phyloP scores from a whole-genome alignment of 352 stramenopile species.

The Aphanomyces stellatus region DNA sequence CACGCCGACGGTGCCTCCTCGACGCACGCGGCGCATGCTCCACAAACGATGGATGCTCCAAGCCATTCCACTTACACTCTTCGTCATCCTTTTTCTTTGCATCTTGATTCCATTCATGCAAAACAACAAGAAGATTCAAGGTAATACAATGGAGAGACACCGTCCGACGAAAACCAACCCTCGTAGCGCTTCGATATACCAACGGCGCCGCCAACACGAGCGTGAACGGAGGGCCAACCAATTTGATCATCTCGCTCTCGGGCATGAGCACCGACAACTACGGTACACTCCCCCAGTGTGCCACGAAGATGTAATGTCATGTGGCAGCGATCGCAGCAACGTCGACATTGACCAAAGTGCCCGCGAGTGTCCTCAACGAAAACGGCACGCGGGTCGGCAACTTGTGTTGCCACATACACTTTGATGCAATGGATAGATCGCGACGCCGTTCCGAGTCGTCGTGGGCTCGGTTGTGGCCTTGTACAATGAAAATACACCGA shows the following conservation, averaged over 20 bases:
- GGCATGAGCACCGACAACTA: background rate
- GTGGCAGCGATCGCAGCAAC: too few species aligned
- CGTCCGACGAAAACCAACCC: background rate
- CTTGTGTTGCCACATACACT: too few species aligned
- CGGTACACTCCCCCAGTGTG: too few species aligned
- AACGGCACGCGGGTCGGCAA: background rate
- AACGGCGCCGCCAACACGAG: background rate
- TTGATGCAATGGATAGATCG: background rate
- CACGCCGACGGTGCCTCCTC: too few species aligned
- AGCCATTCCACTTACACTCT: too few species aligned
- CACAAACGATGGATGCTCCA: too few species aligned
- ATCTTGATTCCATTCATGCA: background rate
- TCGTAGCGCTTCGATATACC: background rate
- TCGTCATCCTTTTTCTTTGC: background rate
- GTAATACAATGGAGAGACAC: background rate
- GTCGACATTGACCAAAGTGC: too few species aligned
- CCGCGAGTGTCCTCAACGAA: background rate
- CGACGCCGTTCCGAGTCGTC: background rate
- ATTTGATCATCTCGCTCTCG: background rate
- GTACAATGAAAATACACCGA: background rate
- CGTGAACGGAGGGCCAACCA: background rate
- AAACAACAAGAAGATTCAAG: background rate
- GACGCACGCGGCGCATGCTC: background rate
- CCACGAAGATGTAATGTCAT: too few species aligned
- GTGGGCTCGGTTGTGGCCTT: background rate